Base-by-base conservation (phyloP, 202 grass and related monocot species). In the Alloteropsis angusta region DNA sequence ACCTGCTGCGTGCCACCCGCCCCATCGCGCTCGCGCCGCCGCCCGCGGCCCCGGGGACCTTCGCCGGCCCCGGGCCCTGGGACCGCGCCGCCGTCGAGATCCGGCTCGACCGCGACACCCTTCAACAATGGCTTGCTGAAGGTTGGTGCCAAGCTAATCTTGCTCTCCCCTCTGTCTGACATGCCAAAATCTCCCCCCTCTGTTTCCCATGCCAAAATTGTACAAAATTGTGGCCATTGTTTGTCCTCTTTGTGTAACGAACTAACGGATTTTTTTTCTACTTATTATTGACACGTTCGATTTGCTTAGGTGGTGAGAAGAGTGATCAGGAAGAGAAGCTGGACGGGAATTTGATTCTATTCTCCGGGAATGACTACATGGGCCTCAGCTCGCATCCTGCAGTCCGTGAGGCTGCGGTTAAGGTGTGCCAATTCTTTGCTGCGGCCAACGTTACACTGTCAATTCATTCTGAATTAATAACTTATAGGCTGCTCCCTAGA, bases 311-410 rank as follows among this genome's bases (percentile, higher is more conserved):
- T 50, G 59, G 74, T 21, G 85, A 87, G 67, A 41, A 12, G 41
- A 58, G 49, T 49, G 67, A 5, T 59, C 17, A 83, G 30, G 67
- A 68, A 59, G 74, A 79, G 34, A 60, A 72, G 9, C 16, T 83
- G 39, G 42, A 70, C 13, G 80, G 81, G 30, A 85, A 86, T 54
- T 21, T 97, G 68, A 83, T 93, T 68, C 86, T 93, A 18, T 97
- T 93, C 80, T 97, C 88, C 6, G 90, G 90, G 8, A 97, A 97
- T 55, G 93, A 97, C 49, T 97, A 97, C 63, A 73, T 93, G 74
- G 90, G 90, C 60, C 83, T 93, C 53, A 97, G 93, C 76, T 87
- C 85, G 25, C 93, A 97, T 71, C 93, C 90, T 6, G 68, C 90
- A n/a, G 65, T 97, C 57, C 78, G 84, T 16, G 82, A 84, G 55